Evolutionary conservation across 2,329 filamentous ascomycete genomes (phyloP).

Genomic region (Fusarium nelsonii): DNA sequence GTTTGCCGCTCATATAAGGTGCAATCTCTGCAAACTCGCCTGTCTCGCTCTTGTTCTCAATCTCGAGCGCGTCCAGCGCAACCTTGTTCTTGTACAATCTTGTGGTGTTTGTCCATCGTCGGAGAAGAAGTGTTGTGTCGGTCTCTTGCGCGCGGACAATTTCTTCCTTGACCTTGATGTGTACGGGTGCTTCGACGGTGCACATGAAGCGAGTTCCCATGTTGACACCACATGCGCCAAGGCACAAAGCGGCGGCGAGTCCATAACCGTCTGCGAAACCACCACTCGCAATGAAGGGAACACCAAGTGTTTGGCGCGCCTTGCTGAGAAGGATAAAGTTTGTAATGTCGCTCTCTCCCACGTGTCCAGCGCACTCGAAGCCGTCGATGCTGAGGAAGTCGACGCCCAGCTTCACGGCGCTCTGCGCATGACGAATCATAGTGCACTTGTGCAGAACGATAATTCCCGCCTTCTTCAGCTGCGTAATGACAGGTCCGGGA

Average conservation of each 20-base stretch:
- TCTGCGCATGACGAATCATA: constrained; percentile 91
- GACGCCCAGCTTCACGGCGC: constrained; percentile 92
- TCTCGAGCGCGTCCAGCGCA: constrained; percentile 79
- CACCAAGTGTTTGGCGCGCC: constrained; percentile 83
- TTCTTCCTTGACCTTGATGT: constrained; percentile 91
- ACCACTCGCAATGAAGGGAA: constrained; percentile 95
- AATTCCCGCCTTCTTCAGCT: constrained; percentile 83
- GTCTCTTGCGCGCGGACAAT: constrained; percentile 92
- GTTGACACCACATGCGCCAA: constrained; percentile 95
- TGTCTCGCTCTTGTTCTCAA: constrained; percentile 84
- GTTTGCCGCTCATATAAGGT: constrained; percentile 87
- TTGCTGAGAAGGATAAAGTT: constrained; percentile 90
- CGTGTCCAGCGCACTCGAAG: constrained; percentile 94
- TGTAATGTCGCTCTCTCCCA: constrained; percentile 88
- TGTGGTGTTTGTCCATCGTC: constrained; percentile 93
- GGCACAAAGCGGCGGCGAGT: constrained; percentile 86
- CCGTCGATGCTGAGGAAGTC: constrained; percentile 98
- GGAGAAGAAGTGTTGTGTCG: constrained; percentile 88
- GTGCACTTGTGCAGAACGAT: constrained; percentile 98
- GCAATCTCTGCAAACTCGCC: constrained; percentile 93
- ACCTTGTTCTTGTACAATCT: constrained; percentile 93
- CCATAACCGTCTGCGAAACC: constrained; percentile 96
- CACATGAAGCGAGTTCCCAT: constrained; percentile 99
- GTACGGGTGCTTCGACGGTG: constrained; percentile 92
- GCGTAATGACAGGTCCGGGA: constrained; percentile 88